Evolutionary conservation across 2,329 filamentous ascomycete species (phyloP), one percentile per base, ranked within the genome.

Genomic region (Penicillium sp.): DNA sequence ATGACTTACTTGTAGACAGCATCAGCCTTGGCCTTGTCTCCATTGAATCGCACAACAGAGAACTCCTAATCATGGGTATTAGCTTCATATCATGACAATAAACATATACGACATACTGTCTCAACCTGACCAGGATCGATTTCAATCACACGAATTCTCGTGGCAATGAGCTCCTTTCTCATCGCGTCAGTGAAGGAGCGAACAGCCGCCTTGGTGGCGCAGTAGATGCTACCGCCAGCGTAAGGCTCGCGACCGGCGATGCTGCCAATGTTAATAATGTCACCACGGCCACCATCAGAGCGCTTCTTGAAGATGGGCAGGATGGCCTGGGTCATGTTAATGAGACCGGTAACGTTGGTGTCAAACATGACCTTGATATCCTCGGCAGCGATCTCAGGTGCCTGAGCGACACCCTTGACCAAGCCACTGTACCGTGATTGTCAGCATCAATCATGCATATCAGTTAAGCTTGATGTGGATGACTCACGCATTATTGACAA

Each of bases 401-500:
- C 91, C 70, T 88, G 86, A 47, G 90, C 93, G 12, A 96, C 84
- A 61, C 91, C 92, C 75, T 89, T 93, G 58, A 96, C 93, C 19
- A 97, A 83, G 40, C 93, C 93, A 45, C 90, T 94, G 28, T 10
- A 49, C 14, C 19, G 17, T 42, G 17, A 37, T 26, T 38, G 45
- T 65, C 40, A 62, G 53, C 28, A 58, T 38, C 28, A 41, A 41
- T 3, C 2, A 16, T 45, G 19, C 6, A 25, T 30, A 12, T 4
- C 16, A 25, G 17, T 19, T 10, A 19, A 19, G 77, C 17, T 35
- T 36, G 85, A 69, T 73, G 91, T 88, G 90, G 91, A 80, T 96
- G 96, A 80, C 88, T 73, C 75, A 95, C 90, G 93, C 93, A 80
- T 97, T 97, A 78, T 99, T 99, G 26, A 99, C 90, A 57, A 99